Conservation (phyloP, 495 filamentous ascomycete genomes). For the Neurospora sp. region DNA sequence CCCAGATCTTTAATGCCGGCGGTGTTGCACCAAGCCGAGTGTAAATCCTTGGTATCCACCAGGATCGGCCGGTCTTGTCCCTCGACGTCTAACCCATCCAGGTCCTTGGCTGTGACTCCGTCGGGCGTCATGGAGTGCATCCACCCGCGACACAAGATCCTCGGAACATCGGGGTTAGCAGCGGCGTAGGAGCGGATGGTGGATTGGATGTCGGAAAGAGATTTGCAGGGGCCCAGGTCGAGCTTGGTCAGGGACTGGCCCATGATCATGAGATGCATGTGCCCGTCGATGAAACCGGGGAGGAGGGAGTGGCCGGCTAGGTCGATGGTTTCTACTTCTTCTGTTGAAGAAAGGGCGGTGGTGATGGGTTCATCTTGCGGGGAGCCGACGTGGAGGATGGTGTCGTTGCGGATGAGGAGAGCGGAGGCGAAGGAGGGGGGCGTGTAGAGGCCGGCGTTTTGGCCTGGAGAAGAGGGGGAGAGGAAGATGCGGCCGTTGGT, state of each 20-base stretch:
- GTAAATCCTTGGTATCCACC: slow-evolving; percentile 52
- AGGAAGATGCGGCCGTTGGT: slow-evolving; percentile 22
- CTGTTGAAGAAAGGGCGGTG: slow-evolving; percentile 5
- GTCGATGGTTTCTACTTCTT: slow-evolving; percentile 25
- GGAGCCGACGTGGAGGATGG: slow-evolving; percentile 35
- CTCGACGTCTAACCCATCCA: slow-evolving; percentile 46
- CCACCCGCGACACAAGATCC: slow-evolving; percentile 50
- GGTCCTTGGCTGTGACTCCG: slow-evolving; percentile 39
- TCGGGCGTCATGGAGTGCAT: slow-evolving; percentile 48
- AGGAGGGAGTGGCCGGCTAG: slow-evolving; percentile 40
- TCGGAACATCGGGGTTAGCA: slow-evolving; percentile 35
- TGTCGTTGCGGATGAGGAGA: slow-evolving; percentile 24
- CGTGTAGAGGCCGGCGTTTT: slow-evolving; percentile 16
- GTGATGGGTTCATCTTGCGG: slow-evolving; percentile 22
- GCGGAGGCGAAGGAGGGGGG: slow-evolving; percentile 26
- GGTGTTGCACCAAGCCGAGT: slow-evolving; percentile 53
- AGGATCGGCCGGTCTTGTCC: slow-evolving; percentile 43
- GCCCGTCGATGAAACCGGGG: slow-evolving; percentile 56
- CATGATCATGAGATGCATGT: slow-evolving; percentile 53
- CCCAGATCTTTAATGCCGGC: slow-evolving; percentile 43
- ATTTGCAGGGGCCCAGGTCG: slow-evolving; percentile 42
- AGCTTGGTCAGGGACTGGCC: slow-evolving; percentile 50
- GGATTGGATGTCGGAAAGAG: slow-evolving; percentile 42
- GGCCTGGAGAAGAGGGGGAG: slow-evolving; percentile 13
- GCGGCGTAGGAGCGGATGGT: slow-evolving; percentile 41